Evolutionary conservation across 208 protist species (phyloP).

Genomic region (Acanthamoeba castellanii): DNA sequence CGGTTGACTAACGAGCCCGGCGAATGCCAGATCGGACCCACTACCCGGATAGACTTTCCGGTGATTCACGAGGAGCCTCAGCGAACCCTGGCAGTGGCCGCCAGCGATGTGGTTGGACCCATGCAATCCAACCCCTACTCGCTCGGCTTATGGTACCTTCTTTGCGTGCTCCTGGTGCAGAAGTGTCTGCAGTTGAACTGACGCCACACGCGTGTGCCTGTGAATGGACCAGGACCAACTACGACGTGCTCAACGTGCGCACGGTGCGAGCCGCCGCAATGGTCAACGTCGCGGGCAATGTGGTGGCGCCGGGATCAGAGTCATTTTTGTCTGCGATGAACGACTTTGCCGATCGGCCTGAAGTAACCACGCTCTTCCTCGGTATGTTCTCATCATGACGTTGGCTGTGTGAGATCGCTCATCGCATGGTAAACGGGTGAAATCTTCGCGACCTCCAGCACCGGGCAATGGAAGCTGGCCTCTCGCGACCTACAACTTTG

Average conservation of each 20-base stretch:
- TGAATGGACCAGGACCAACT: neutral
- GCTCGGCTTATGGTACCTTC: slow-evolving; percentile 33
- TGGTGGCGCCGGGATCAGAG: neutral
- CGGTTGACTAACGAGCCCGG: neutral
- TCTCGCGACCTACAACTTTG: neutral
- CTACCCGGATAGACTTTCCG: neutral
- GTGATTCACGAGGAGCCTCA: neutral
- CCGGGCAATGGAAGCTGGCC: slow-evolving; percentile 32
- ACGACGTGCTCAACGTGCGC: slow-evolving; percentile 7
- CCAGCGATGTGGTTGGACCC: neutral
- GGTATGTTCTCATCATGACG: neutral
- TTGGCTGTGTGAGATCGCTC: neutral
- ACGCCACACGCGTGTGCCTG: neutral
- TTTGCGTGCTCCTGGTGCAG: neutral
- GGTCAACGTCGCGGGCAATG: slow-evolving; percentile 67
- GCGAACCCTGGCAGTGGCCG: neutral
- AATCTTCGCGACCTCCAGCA: neutral
- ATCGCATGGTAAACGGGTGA: neutral
- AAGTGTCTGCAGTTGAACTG: neutral
- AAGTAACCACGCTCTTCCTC: neutral
- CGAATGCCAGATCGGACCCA: neutral
- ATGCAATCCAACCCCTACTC: neutral
- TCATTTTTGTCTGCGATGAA: neutral
- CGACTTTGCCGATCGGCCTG: slow-evolving; percentile 7
- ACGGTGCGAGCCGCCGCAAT: slow-evolving; percentile 21